Percentiles rank a stretch among this genome's conserved stretches.
Conservation (phyloP, 2,329 filamentous ascomycete species). For the Plectosphaerella sp. region DNA sequence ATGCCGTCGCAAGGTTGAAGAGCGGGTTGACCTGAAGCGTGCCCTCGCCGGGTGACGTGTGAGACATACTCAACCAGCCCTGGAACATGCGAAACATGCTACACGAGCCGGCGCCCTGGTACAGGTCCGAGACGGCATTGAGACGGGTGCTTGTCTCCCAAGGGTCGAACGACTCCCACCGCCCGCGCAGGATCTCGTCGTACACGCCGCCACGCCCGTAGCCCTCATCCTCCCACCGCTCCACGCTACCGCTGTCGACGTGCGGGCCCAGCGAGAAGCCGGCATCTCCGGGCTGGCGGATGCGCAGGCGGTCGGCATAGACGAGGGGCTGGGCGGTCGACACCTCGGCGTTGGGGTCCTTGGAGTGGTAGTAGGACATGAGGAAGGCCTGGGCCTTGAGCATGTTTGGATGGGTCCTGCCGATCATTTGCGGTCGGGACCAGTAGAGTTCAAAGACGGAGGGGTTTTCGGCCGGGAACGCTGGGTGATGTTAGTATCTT, state of each 20-base stretch:
- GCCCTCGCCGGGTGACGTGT: slow-evolving; percentile 68
- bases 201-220: slow-evolving; percentile 69
- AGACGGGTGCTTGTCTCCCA: slow-evolving; percentile 74
- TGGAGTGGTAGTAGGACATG: slow-evolving; percentile 58
- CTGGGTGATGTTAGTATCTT: slow-evolving; percentile 24
- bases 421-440: slow-evolving; percentile 63
- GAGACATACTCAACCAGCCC: slow-evolving; percentile 79
- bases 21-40: slow-evolving; percentile 80
- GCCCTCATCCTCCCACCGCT: slow-evolving; percentile 68
- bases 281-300: slow-evolving; percentile 66
- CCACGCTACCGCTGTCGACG: slow-evolving; percentile 68
- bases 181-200: slow-evolving; percentile 64
- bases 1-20: slow-evolving; percentile 69
- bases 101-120: slow-evolving; percentile 77
- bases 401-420: slow-evolving; percentile 62
- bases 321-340: slow-evolving; percentile 51
- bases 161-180: slow-evolving; percentile 78
- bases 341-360: slow-evolving; percentile 41
- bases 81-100: slow-evolving; percentile 69
- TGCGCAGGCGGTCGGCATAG: slow-evolving; percentile 70
- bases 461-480: slow-evolving; percentile 62
- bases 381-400: slow-evolving; percentile 57
- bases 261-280: slow-evolving; percentile 70
- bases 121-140: slow-evolving; percentile 66
- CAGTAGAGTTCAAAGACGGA: slow-evolving; percentile 76